phyloP scores from a whole-genome alignment of 192 early-diverging fungal genomes.

The Backusella australiensis region DNA sequence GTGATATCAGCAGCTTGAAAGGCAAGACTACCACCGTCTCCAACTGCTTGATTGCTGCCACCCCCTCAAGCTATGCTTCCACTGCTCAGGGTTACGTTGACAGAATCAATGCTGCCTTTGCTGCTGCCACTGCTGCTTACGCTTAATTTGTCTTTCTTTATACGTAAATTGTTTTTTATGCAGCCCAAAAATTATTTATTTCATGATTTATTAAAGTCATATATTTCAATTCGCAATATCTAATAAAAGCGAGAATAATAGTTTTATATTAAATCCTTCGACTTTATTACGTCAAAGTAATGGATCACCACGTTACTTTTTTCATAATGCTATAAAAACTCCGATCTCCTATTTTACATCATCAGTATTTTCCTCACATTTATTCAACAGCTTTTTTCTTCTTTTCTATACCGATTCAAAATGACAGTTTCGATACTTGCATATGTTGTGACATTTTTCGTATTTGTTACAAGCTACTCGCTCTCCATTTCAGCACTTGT shows the following conservation, averaged over 20 bases:
- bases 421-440: constrained; percentile 28
- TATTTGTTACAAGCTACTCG: constrained; percentile 24
- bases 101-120: neutral
- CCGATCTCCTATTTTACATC: neutral
- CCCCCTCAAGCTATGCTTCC: neutral
- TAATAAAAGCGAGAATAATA: no score
- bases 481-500: constrained; percentile 23
- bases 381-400: neutral
- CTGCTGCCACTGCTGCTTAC: neutral
- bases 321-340: neutral
- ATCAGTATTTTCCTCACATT: neutral
- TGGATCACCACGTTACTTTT: no score
- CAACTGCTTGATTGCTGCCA: neutral
- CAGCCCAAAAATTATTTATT: neutral
- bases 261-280: no score
- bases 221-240: no score
- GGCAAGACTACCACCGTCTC: neutral
- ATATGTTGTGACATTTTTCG: constrained; percentile 29
- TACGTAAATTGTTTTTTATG: no score
- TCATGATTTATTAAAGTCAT: neutral
- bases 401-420: neutral
- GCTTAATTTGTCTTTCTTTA: neutral
- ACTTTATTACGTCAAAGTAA: no score
- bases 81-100: neutral
- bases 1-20: neutral